Evolutionary conservation across 805 yeast genomes (phyloP).

Genomic region (Candida hungchunana): DNA sequence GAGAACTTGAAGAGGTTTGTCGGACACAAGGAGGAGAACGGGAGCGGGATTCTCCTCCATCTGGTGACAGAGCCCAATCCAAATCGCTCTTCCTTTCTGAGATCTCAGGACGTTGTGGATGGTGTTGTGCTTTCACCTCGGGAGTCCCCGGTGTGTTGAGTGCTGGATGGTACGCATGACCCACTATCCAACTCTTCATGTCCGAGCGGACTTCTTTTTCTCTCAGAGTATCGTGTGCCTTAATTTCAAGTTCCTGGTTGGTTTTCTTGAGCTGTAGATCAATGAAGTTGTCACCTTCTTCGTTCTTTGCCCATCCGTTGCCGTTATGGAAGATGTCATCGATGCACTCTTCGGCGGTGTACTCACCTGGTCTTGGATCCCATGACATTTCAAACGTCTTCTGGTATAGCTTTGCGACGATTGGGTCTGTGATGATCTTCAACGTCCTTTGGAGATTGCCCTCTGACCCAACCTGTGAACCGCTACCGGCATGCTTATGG

Average conservation of each 20-base stretch:
- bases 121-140: not conserved
- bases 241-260: not conserved
- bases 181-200: conserved; percentile 39
- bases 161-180: conserved; percentile 5
- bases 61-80: not conserved
- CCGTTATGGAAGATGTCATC: conserved; percentile 73
- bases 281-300: conserved; percentile 38
- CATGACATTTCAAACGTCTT: conserved; percentile 56
- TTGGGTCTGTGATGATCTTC: conserved; percentile 38
- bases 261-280: conserved; percentile 28
- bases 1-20: conserved; percentile 8
- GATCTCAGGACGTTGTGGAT: not conserved
- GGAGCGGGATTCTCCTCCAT: not conserved
- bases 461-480: conserved; percentile 8
- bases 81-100: conserved; percentile 1
- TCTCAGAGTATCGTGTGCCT: conserved; percentile 5
- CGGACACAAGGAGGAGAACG: not conserved
- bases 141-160: not conserved
- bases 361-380: conserved; percentile 54
- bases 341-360: conserved; percentile 65
- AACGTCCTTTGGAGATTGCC: conserved; percentile 13
- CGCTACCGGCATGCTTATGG: conserved; percentile 9
- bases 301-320: conserved; percentile 58
- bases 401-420: conserved; percentile 45
- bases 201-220: conserved; percentile 32